Base-by-base conservation (phyloP, 1,284 basidiomycete species). In the Coniferiporia sulphurascens region DNA sequence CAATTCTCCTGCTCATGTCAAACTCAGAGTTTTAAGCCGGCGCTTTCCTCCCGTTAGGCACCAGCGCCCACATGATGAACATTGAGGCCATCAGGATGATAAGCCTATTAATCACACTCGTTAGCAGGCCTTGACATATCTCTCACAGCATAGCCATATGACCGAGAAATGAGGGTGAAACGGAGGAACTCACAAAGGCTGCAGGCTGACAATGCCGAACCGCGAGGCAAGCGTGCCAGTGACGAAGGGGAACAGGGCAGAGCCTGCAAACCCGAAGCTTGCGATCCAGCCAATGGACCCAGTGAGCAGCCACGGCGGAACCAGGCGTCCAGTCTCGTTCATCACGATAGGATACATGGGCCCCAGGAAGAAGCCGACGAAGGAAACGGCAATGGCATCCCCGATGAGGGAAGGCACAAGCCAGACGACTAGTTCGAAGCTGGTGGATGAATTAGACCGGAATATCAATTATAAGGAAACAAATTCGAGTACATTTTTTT, bases 371-470 rank as follows among this genome's bases (percentile, higher is more conserved):
- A 85, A 62, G 17, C 83, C 85, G 53, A 85, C 74, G 32, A 85
- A 68, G 1, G 80, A 76, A 15, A 86, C 76, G 3, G 78, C 74
- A 3, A 85, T 70, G 1, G 81, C 84, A 44, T 74, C 75, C 38
- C 75, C 77, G 22, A 84, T 71, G 45, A 86, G 70, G 3, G 76
- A 79, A 0, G 82, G 82, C 1, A 83, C 78, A 10, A 83, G 71
- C 85, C 85, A 86, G 35, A 86, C 71, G 35, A 83, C 70, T 52
- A 86, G 65, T 63, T 86, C 81, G 32, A 84, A 69, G n/a, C 77
- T 79, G 49, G 15, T 50, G 1, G 45, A 22, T 38, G 53, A 52
- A 41, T 12, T 12, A 15, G 38, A 41, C 38, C 9, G 15, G 15
- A 41, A 41, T 12, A 8, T 41, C 9, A 41, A 41, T 15, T 41